Base-by-base conservation (phyloP, 2,329 filamentous ascomycete species). In the Hymenoscyphus fructigenus region DNA sequence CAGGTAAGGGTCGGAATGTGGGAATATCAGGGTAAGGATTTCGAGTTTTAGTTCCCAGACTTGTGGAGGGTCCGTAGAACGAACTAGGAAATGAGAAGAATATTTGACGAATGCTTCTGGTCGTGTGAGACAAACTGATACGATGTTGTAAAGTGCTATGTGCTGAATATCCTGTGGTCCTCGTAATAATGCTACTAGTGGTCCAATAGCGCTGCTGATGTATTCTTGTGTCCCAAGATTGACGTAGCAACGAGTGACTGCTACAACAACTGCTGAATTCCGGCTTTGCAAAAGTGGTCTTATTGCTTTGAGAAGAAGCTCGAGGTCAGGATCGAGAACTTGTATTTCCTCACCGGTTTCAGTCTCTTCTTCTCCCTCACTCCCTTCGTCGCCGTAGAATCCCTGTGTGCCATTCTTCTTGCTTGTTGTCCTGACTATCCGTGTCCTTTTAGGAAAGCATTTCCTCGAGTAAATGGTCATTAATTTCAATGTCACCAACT, bases 31-130 rank as follows among this genome's bases (percentile, higher is more conserved):
- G 0, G 95, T 94, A 63, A 98, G 82, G 3, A 97, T 81, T 76
- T 99, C 96, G 29, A 99, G 83, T 78, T 99, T 99, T 47, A 98
- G 83, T 67, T 90, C 89, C 91, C 93, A 97, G 23, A 97, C 90
- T 23, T 91, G 86, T 15, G 90, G 86, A 1, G 90, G 82, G 75
- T 99, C 95, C 0, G 88, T 90, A 56, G 90, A 86, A 64, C 89
- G 88, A 61, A 99, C 86, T 12, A 99, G 84, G 75, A 99, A 99
- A 78, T 97, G 95, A 38, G 90, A 91, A 20, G 91, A 87, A 74
- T 97, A 94, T 74, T 88, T 91, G 63, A 94, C 91, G 76, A 99
- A 99, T n/a, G 89, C 85, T 47, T 85, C 81, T 0, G 95, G 92
- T 17, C 87, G 83, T 32, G 84, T 81, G 12, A 98, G 82, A 73